Evolutionary conservation across 2,329 filamentous ascomycete species (phyloP), one percentile per base, ranked within the genome.

Genomic region (Aspergillus proliferans): DNA sequence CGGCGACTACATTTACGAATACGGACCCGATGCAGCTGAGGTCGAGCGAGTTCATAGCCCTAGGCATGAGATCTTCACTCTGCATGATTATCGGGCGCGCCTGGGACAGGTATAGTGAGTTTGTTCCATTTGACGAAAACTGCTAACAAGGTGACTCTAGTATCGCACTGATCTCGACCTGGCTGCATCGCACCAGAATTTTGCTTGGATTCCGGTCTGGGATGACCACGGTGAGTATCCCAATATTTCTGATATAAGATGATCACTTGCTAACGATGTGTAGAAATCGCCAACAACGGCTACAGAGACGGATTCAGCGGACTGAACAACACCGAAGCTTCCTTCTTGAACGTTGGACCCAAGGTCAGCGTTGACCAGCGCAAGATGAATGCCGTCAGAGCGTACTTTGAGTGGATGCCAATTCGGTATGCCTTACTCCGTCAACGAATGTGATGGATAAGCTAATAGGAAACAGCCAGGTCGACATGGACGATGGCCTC

Each of bases 371-470:
- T 87, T n/a, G 84, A 87, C 55, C 81, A 85, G 62, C 77, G 84
- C 54, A 88, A 87, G 71, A 82, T 86, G 74, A 86, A 87, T 47
- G 85, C 84, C 1, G 84, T 88, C 2, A 75, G 85, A 34, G 83
- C 84, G 1, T 85, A 85, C 59, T 86, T 85, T 51, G 83, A 86
- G 61, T 84, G 81, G 80, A 78, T 80, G 76, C 78, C 78, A 2
- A 77, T 81, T 52, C 72, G 78, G 54, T 71, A 52, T 47, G 61
- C 60, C 21, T 15, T 15, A 15, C 2, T 39, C n/a, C n/a, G 6
- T 24, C 5, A 7, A 7, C 22, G 22, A 24, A 24, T 7, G 2
- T 24, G 6, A 24, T 7, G 8, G 1, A 24, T 7, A 24, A 7
- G 8, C 22, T 24, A 24, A 24, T 6, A 24, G 22, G 22, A 26